Conservation (phyloP, 2,329 filamentous ascomycete species). For the Ceratocystis diversiconidia region DNA sequence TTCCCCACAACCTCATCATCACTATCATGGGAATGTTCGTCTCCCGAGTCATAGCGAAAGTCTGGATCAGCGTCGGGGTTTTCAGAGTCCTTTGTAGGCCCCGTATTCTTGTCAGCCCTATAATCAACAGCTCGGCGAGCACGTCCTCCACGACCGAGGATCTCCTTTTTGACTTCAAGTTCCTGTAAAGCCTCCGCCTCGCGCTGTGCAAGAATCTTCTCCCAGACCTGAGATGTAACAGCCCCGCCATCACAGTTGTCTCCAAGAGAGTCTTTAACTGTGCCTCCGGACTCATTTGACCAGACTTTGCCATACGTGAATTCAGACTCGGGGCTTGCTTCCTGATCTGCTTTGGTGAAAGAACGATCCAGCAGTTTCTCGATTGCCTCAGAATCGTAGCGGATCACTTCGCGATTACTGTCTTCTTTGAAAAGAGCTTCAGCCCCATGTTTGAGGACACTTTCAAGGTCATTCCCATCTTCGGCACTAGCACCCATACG, state of each 20-base stretch:
- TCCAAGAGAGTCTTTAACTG: conserved; percentile 46
- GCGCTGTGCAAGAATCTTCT: conserved; percentile 71
- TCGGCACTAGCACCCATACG: conserved; percentile 76
- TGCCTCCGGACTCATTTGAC: conserved; percentile 61
- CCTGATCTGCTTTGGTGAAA: conserved; percentile 50
- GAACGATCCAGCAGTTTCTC: conserved; percentile 83
- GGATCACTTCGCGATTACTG: conserved; percentile 55
- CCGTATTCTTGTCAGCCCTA: conserved; percentile 7
- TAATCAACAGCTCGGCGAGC: conserved; percentile 36
- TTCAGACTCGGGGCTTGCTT: conserved; percentile 35
- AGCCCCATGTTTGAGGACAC: conserved; percentile 76
- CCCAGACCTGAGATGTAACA: conserved; percentile 53
- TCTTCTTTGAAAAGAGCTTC: conserved; percentile 72
- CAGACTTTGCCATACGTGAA: conserved; percentile 88
- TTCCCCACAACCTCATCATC: not conserved
- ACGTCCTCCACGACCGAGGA: conserved; percentile 75
- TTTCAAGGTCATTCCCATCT: conserved; percentile 65
- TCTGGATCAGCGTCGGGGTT: conserved; percentile 18
- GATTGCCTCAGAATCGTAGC: conserved; percentile 69
- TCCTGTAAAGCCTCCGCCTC: conserved; percentile 65
- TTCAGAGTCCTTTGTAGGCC: conserved; percentile 22
- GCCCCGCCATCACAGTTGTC: conserved; percentile 31
- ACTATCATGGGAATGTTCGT: not conserved
- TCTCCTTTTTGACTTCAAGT: conserved; percentile 47
- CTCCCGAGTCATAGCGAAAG: not conserved